phyloP scores from a whole-genome alignment of 2,329 filamentous ascomycete genomes.

The Penicillium glabrum region DNA sequence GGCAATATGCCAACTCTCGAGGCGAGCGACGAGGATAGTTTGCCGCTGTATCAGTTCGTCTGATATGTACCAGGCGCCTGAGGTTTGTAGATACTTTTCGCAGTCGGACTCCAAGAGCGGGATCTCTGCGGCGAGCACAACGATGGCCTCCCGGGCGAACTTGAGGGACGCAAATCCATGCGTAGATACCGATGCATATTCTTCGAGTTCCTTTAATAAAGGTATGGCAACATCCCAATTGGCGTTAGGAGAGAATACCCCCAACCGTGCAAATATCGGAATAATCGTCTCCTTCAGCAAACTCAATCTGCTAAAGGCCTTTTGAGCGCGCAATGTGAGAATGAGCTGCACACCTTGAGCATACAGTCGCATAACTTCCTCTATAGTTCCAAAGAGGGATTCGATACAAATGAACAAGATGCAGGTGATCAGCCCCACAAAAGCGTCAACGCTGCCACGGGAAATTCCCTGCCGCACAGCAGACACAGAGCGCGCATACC shows the following conservation, averaged over 20 bases:
- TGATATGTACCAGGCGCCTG: conserved; percentile 9
- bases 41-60: conserved; percentile 16
- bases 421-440: conserved; percentile 33
- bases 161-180: conserved; percentile 21
- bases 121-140: conserved; percentile 23
- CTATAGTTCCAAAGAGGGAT: conserved; percentile 23
- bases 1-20: conserved; percentile 24
- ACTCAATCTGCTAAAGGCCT: conserved; percentile 7
- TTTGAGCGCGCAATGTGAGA: conserved; percentile 15
- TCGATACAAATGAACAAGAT: conserved; percentile 38
- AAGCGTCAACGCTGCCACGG: conserved; percentile 22
- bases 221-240: conserved; percentile 7
- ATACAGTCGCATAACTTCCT: conserved; percentile 31
- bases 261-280: conserved; percentile 31
- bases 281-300: conserved; percentile 27
- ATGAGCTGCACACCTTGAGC: conserved; percentile 30
- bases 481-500: conserved; percentile 34
- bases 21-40: conserved; percentile 9
- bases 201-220: conserved; percentile 14
- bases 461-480: conserved; percentile 26
- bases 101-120: conserved; percentile 24
- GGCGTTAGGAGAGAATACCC: conserved; percentile 18
- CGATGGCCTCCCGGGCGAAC: conserved; percentile 27
- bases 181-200: not conserved
- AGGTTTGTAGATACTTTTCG: conserved; percentile 14